A percentile compares a stretch with the other conserved stretches of the same genome.
Evolutionary conservation across 139 green algal genomes (phyloP).

Genomic region (Diplosphaera chodatii): DNA sequence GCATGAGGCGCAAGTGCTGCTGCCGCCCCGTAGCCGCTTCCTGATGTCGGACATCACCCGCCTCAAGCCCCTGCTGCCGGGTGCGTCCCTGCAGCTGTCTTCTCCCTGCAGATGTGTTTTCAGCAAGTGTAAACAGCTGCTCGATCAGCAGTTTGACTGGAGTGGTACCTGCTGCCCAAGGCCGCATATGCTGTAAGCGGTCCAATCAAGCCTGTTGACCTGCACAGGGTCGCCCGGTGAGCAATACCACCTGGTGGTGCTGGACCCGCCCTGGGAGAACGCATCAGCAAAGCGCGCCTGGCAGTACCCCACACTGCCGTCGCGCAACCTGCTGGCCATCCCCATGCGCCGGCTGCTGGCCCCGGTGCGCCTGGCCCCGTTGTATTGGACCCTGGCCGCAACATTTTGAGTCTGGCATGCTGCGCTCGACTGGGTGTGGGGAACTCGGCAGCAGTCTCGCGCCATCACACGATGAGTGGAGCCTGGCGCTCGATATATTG

Average conservation of each 20-base stretch:
- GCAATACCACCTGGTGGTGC: constrained; percentile 45
- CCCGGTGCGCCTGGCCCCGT: constrained; percentile 19
- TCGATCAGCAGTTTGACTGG: no score
- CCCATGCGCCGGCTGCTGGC: constrained; percentile 20
- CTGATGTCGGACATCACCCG: constrained; percentile 41
- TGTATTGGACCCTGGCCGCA: no score
- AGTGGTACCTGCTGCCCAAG: no score
- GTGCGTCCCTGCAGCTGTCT: neutral
- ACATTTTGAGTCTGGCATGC: no score
- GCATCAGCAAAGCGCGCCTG: constrained; percentile 32
- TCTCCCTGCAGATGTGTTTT: no score
- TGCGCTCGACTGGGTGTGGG: no score
- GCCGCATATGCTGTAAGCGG: no score
- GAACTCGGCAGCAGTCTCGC: no score
- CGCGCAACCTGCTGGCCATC: constrained; percentile 45
- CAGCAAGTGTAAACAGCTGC: no score
- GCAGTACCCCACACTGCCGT: constrained; percentile 55
- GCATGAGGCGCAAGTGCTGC: constrained; percentile 22
- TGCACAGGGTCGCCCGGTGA: constrained; percentile 2
- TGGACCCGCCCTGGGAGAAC: constrained; percentile 81
- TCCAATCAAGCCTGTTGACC: no score
- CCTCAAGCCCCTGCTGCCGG: constrained; percentile 29
- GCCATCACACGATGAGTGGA: no score
- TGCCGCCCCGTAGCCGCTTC: constrained; percentile 34
- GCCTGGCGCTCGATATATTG: no score